Evolutionary conservation across 2,329 filamentous ascomycete species (phyloP), one percentile per base, ranked within the genome.

Genomic region (Scedosporium boydii): DNA sequence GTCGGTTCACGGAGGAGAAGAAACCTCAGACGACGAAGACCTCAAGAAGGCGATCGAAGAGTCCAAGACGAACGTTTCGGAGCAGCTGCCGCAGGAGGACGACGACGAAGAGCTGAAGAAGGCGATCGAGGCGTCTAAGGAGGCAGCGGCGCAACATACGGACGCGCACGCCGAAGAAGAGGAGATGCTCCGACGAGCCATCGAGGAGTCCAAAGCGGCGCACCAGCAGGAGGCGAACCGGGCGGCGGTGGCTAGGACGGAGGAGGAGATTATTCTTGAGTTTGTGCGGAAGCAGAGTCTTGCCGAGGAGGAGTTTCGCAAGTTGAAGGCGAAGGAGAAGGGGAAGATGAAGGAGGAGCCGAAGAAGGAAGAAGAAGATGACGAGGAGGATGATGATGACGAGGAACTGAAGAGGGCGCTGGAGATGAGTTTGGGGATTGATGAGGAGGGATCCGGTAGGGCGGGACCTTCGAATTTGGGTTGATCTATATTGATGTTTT

Each of bases 211-310:
- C 0, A 75, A 77, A 67, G 72, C 74, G 6, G 76, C 74, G 12
- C 79, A 82, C 26, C 72, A 73, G 60, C 72, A 78, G 41, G 73
- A 81, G 61, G 68, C 78, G 66, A 73, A 75, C 53, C 74, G 76
- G 3, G 73, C 77, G 42, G 71, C 73, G 58, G 74, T 71, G 44
- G 71, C 76, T 61, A 78, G 74, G 69, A 83, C 80, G 0, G 89
- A 92, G 69, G 88, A 93, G 70, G 84, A 91, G 62, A 85, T 89
- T 63, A 83, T 92, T 7, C 72, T 93, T 70, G 88, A 91, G 68
- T 91, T 90, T 72, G 81, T 91, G 48, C 89, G 88, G 78, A 88
- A 86, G 76, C 88, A 92, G 76, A 91, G 88, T 71, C 70, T 91
- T 51, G 80, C 83, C 0, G 90, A 93, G 73, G 86, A 87, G 66